These are phyloP conservation scores for Trichoderma brevicompactum DNA, from an alignment of 2,329 filamentous ascomycete genomes.

Conservation along the genomic window DNA sequence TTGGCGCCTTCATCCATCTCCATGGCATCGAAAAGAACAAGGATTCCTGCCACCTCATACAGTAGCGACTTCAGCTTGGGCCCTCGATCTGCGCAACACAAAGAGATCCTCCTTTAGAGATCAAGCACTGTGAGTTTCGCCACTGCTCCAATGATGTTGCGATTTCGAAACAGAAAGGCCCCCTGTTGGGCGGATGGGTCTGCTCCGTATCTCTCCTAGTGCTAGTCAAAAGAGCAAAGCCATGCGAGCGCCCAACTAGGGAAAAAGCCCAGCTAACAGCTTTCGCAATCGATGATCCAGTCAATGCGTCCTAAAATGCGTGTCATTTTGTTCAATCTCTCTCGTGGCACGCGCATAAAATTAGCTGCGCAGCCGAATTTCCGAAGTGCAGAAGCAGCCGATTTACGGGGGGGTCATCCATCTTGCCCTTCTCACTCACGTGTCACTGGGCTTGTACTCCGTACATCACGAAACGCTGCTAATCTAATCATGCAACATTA, in stretches of 20 bases:
- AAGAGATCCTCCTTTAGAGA: background rate
- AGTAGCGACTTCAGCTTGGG: background rate
- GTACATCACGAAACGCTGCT: too few species aligned
- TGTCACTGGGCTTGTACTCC: too few species aligned
- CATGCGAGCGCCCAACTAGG: background rate
- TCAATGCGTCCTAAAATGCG: too few species aligned
- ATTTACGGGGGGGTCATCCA: too few species aligned
- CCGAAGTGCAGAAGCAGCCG: background rate
- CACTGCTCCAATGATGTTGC: slow-evolving; percentile 10
- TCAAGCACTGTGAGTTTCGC: slow-evolving; percentile 21
- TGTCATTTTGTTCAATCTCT: background rate
- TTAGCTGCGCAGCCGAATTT: background rate
- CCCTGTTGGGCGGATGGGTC: slow-evolving; percentile 13
- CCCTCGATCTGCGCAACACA: background rate
- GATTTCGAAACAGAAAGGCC: background rate
- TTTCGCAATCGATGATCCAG: too few species aligned
- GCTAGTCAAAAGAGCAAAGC: background rate
- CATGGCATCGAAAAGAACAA: background rate
- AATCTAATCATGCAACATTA: too few species aligned
- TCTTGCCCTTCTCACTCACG: too few species aligned
- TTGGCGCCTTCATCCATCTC: background rate
- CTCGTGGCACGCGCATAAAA: background rate
- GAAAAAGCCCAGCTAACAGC: too few species aligned
- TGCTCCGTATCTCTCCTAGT: background rate
- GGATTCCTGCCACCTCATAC: background rate